A percentile compares a stretch with the other conserved stretches of the same genome.
Conservation (phyloP, 129 eudicot genomes). For the Apium graveolens region DNA sequence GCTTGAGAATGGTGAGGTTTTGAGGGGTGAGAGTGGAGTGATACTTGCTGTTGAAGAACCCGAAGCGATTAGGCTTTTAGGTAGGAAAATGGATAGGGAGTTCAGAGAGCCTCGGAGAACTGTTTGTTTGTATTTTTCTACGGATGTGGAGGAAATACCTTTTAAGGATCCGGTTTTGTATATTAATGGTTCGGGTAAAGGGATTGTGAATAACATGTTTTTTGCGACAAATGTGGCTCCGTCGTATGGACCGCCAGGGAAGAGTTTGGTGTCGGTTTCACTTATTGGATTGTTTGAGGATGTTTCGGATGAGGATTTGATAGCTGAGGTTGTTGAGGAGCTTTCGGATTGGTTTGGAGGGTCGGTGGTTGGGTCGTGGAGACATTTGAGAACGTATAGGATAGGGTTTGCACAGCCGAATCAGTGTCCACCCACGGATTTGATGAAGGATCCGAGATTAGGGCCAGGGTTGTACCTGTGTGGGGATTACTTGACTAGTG, state of each 20-base stretch:
- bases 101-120: slow-evolving; percentile 60
- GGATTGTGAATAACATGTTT: slow-evolving; percentile 95
- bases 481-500: slow-evolving; percentile 82
- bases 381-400: slow-evolving; percentile 61
- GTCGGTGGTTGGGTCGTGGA: slow-evolving; percentile 50
- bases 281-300: slow-evolving; percentile 60
- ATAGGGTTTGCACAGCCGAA: slow-evolving; percentile 81
- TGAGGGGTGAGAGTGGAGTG: slow-evolving; percentile 63
- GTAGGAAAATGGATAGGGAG: slow-evolving; percentile 28
- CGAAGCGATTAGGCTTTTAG: slow-evolving; percentile 59
- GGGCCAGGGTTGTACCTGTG: slow-evolving; percentile 64
- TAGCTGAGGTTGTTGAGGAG: slow-evolving; percentile 47
- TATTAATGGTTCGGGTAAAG: slow-evolving; percentile 76
- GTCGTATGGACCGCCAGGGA: slow-evolving; percentile 75
- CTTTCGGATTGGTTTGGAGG: slow-evolving; percentile 73
- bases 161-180: slow-evolving; percentile 59
- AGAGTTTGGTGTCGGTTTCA: slow-evolving; percentile 74
- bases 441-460: slow-evolving; percentile 52
- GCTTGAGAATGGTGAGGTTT: slow-evolving; percentile 46
- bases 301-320: slow-evolving; percentile 52
- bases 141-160: slow-evolving; percentile 43
- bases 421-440: slow-evolving; percentile 87
- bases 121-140: slow-evolving; percentile 65
- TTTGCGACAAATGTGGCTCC: slow-evolving; percentile 87
- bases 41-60: slow-evolving; percentile 82